Conservation (phyloP, 495 filamentous ascomycete species). For the Penicillium verhagenii region DNA sequence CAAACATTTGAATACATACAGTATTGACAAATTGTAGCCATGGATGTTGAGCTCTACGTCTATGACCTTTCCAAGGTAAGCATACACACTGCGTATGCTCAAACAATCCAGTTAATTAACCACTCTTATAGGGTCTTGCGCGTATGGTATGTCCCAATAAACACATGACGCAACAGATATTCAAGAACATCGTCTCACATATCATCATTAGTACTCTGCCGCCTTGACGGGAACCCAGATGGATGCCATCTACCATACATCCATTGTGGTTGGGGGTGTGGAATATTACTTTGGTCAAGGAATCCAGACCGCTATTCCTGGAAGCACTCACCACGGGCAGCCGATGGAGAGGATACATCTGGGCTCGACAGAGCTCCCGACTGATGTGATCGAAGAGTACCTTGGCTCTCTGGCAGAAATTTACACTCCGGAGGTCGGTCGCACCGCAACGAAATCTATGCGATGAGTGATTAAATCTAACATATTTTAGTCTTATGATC, state of each 20-base stretch:
- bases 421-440: conserved; percentile 73
- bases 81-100: not conserved
- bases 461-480: not conserved
- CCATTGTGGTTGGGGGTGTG: conserved; percentile 74
- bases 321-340: conserved; percentile 78
- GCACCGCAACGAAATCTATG: not conserved
- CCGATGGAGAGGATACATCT: conserved; percentile 76
- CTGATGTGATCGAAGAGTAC: conserved; percentile 86
- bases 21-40: conserved; percentile 28
- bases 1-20: not conserved
- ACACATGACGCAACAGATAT: not conserved
- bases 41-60: conserved; percentile 89
- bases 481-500: conserved; percentile 69
- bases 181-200: conserved; percentile 8
- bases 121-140: conserved; percentile 41
- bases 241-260: conserved; percentile 90
- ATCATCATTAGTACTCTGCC: conserved; percentile 43
- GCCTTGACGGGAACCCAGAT: conserved; percentile 65
- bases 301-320: conserved; percentile 76
- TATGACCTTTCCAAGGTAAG: conserved; percentile 85
- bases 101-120: conserved; percentile 8
- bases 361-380: conserved; percentile 73
- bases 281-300: conserved; percentile 76
- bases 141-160: conserved; percentile 40
- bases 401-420: conserved; percentile 77